phyloP scores from a whole-genome alignment of 2,329 filamentous ascomycete genomes.

The Alternaria infectoria region DNA sequence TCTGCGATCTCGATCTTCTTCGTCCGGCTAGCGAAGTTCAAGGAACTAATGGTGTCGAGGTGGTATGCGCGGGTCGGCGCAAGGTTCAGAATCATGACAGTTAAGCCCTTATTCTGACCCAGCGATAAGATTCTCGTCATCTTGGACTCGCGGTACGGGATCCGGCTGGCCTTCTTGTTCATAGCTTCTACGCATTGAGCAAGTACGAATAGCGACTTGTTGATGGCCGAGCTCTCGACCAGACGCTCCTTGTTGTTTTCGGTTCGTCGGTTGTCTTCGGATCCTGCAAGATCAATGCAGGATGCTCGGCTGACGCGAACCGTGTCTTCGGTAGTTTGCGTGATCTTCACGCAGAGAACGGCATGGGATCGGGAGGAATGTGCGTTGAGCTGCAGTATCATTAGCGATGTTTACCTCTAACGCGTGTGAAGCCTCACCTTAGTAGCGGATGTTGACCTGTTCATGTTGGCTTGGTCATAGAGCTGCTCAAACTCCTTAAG shows the following conservation, averaged over 20 bases:
- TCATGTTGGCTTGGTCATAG: slow-evolving; percentile 91
- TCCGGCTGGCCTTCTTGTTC: slow-evolving; percentile 73
- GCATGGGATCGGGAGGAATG: slow-evolving; percentile 90
- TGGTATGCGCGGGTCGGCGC: slow-evolving; percentile 92
- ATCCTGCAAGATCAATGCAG: slow-evolving; percentile 93
- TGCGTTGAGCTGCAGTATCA: slow-evolving; percentile 70
- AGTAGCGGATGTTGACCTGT: slow-evolving; percentile 86
- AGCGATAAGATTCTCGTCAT: slow-evolving; percentile 94
- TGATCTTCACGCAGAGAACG: slow-evolving; percentile 87
- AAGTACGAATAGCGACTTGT: slow-evolving; percentile 94
- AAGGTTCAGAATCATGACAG: slow-evolving; percentile 95
- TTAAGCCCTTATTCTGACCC: slow-evolving; percentile 93
- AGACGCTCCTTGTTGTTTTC: slow-evolving; percentile 92
- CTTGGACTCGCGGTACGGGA: slow-evolving; percentile 94
- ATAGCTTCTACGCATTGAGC: slow-evolving; percentile 97
- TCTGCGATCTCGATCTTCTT: slow-evolving; percentile 97
- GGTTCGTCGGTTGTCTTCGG: slow-evolving; percentile 92
- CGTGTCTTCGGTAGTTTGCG: slow-evolving; percentile 73
- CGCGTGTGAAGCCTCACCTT: slow-evolving; percentile 59
- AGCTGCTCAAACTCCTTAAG: slow-evolving; percentile 88
- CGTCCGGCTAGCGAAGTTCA: slow-evolving; percentile 93
- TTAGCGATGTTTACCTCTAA: slow-evolving; percentile 4
- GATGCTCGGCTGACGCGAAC: slow-evolving; percentile 79
- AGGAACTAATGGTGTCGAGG: slow-evolving; percentile 87
- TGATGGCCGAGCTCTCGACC: slow-evolving; percentile 95